Evolutionary conservation across 257 asterid genomes (phyloP).

Genomic region (Nicotiana noctiflora): DNA sequence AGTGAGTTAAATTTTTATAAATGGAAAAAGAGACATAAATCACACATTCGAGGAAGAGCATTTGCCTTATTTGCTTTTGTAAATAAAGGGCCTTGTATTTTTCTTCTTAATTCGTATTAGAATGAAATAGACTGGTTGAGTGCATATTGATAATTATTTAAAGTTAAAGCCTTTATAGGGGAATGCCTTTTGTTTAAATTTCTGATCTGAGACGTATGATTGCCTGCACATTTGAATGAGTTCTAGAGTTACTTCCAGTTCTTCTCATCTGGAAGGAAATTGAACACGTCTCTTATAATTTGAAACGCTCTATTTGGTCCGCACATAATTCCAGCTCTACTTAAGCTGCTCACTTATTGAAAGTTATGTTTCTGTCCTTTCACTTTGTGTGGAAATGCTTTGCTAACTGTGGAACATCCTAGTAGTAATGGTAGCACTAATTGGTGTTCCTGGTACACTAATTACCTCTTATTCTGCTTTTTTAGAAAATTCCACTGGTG

Average conservation of each 20-base stretch:
- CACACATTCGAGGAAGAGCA: not conserved
- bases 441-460: not conserved
- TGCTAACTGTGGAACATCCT: not conserved
- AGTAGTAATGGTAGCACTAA: not conserved
- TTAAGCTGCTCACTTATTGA: not conserved
- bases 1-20: not conserved
- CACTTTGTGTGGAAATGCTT: not conserved
- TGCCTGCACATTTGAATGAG: not conserved
- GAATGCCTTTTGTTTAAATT: not conserved
- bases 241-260: not conserved
- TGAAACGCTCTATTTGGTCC: not conserved
- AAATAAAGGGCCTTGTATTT: not conserved
- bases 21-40: not conserved
- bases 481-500: slow-evolving; percentile 78
- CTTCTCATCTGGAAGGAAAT: not conserved
- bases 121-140: not conserved
- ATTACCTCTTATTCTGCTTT: not conserved
- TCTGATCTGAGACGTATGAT: not conserved
- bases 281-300: not conserved
- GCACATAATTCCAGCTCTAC: not conserved
- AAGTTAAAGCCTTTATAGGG: not conserved
- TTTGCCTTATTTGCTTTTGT: not conserved
- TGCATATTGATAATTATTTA: not conserved
- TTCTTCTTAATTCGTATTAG: not conserved
- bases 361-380: not conserved